Conservation (phyloP, 352 stramenopile species). For the Blastocystis hominis region DNA sequence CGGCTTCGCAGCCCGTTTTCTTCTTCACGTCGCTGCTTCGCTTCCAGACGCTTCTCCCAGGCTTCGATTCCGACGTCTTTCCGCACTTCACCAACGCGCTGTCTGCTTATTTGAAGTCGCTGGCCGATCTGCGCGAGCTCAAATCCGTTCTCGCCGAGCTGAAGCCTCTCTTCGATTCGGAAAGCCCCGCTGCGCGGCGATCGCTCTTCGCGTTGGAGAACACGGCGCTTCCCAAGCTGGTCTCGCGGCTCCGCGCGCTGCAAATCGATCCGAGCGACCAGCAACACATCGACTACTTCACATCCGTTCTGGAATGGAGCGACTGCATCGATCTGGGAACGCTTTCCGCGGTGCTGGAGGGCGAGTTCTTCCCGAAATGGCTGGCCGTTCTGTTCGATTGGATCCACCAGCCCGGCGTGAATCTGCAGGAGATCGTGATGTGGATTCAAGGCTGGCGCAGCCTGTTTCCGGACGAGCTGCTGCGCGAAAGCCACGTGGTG, state of each 20-base stretch:
- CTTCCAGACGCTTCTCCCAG: not conserved
- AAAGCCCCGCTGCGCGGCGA: not conserved
- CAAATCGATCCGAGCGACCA: conserved; percentile 68
- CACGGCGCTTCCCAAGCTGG: not conserved
- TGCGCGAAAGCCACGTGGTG: conserved; percentile 67
- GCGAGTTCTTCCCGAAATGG: conserved; percentile 81
- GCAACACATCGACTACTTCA: conserved; percentile 68
- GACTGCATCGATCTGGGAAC: conserved; percentile 70
- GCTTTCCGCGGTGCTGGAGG: conserved; percentile 67
- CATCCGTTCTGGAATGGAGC: conserved; percentile 72
- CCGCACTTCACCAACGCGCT: not conserved
- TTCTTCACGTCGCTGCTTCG: conserved; percentile 6
- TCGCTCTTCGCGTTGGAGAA: not conserved
- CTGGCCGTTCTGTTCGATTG: conserved; percentile 72
- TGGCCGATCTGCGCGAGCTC: not conserved
- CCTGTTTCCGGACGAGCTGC: conserved; percentile 69
- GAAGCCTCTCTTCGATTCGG: not conserved
- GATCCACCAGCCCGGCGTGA: conserved; percentile 64
- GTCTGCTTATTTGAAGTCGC: not conserved
- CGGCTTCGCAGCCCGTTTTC: not conserved
- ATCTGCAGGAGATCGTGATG: conserved; percentile 68
- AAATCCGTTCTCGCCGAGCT: not conserved
- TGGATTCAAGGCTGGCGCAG: conserved; percentile 77
- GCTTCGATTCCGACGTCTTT: not conserved
- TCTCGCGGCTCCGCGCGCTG: conserved; percentile 65